Evolutionary conservation across 2,329 filamentous ascomycete genomes (phyloP).

Genomic region (Dactylellina haptotyla): DNA sequence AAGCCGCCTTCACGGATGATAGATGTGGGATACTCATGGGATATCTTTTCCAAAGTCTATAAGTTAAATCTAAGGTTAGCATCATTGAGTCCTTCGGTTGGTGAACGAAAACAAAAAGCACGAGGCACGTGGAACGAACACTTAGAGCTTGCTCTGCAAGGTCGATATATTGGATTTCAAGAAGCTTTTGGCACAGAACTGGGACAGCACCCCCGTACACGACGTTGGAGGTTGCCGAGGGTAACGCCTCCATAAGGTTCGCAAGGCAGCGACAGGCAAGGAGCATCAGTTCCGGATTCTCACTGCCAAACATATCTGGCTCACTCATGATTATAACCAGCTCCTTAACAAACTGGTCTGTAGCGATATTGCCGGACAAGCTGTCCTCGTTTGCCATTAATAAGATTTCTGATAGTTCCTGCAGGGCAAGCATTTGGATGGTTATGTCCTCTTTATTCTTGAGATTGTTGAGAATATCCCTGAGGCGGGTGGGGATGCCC

Average conservation of each 20-base stretch:
- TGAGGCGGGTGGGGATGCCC: conserved; percentile 79
- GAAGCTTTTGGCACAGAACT: conserved; percentile 89
- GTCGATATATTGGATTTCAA: conserved; percentile 97
- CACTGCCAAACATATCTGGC: conserved; percentile 83
- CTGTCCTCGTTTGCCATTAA: conserved; percentile 97
- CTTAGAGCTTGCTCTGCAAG: conserved; percentile 95
- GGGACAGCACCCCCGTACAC: conserved; percentile 98
- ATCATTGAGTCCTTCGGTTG: conserved; percentile 21
- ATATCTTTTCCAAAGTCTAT: conserved; percentile 93
- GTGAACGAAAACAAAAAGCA: conserved; percentile 27
- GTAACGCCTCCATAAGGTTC: conserved; percentile 96
- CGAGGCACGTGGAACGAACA: conserved; percentile 62
- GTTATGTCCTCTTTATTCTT: conserved; percentile 86
- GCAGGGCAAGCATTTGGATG: conserved; percentile 87
- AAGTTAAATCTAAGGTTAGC: conserved; percentile 47
- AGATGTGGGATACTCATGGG: conserved; percentile 89
- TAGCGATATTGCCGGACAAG: conserved; percentile 90
- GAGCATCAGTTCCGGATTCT: conserved; percentile 97
- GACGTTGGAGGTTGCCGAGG: conserved; percentile 90
- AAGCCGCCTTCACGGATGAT: conserved; percentile 96
- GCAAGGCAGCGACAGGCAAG: conserved; percentile 94
- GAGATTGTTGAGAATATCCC: conserved; percentile 79
- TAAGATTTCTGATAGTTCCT: conserved; percentile 91
- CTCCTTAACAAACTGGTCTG: conserved; percentile 95
- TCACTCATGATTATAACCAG: conserved; percentile 86